Evolutionary conservation across 768 basidiomycete genomes (phyloP).

Genomic region (Leccinum broughii): DNA sequence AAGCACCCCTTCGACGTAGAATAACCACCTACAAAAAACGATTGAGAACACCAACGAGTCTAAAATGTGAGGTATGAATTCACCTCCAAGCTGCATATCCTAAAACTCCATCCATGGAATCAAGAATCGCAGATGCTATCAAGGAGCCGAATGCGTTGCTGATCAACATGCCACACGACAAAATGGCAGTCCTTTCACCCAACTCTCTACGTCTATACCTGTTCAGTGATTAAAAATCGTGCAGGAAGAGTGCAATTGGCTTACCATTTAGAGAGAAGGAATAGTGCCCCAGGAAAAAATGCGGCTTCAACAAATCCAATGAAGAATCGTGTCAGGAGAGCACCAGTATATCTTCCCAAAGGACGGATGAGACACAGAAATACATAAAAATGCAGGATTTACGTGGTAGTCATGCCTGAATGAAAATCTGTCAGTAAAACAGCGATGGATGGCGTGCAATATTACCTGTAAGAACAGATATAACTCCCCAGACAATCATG

Average conservation of each 20-base stretch:
- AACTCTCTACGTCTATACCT: constrained; percentile 75
- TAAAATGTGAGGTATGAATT: constrained; percentile 14
- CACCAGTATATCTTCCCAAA: constrained; percentile 56
- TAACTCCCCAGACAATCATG: constrained; percentile 71
- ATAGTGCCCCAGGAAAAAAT: constrained; percentile 68
- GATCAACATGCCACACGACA: constrained; percentile 72
- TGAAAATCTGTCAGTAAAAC: neutral
- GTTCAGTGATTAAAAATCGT: constrained; percentile 45
- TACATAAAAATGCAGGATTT: neutral
- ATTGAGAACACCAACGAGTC: neutral
- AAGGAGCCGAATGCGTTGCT: constrained; percentile 83
- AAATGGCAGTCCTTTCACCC: constrained; percentile 63
- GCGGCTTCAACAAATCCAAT: constrained; percentile 75
- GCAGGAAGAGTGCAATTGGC: constrained; percentile 16
- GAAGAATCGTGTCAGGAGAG: constrained; percentile 68
- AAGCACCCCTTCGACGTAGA: constrained; percentile 64
- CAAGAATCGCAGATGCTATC: constrained; percentile 74
- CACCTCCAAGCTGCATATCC: constrained; percentile 76
- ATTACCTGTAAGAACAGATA: constrained; percentile 55
- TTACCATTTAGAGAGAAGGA: constrained; percentile 35
- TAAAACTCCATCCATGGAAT: constrained; percentile 65
- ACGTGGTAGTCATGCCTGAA: constrained; percentile 45
- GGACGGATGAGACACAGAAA: constrained; percentile 3
- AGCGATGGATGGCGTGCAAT: neutral
- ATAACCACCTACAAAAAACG: constrained; percentile 57